Base-by-base conservation (phyloP, 2,329 filamentous ascomycete species). In the Aureobasidium zeae region DNA sequence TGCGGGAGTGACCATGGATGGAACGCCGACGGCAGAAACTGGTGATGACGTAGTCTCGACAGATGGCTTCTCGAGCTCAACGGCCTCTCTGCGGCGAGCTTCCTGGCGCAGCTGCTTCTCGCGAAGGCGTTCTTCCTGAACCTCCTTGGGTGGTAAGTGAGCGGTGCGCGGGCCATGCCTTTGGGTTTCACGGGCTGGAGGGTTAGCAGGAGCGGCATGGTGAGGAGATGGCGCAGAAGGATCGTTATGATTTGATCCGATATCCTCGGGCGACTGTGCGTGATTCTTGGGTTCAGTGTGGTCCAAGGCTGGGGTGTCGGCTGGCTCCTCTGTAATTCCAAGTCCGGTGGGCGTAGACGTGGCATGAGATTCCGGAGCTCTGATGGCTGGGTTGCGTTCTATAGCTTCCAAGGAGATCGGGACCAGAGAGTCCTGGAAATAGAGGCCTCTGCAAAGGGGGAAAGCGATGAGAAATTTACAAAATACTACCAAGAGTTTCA, bases 1-100 rank as follows among this genome's bases (percentile, higher is more conserved):
- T 25, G 73, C 74, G 2, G 85, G 82, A 0, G 85, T 91, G 16
- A 81, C 77, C 44, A 79, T 79, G 31, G 83, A 87, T 53, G 81
- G 79, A 2, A 79, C 74, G 22, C 71, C 77, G 44, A 76, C 66
- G 1, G 82, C 87, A 5, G 85, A 89, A 7, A 69, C 74, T 17
- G 75, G 74, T 10, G 67, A 72, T 9, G 69, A 71, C 6, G 63
- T 60, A 8, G 32, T 19, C 24, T 49, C 45, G 12, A 24, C 26
- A 10, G 34, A 13, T 13, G 22, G 13, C 12, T 8, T 26, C 5
- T 35, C 37, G 15, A 11, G 12, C 13, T 45, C 44, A 12, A 15
- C 33, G 28, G 29, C 36, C 21, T 39, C 58, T 42, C 55, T 62
- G 44, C 63, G 55, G 33, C 56, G 55, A 25, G 52, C 55, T 24